Evolutionary conservation across 176 grass and related monocot species (phyloP).

Genomic region (Rhynchospora pubera): DNA sequence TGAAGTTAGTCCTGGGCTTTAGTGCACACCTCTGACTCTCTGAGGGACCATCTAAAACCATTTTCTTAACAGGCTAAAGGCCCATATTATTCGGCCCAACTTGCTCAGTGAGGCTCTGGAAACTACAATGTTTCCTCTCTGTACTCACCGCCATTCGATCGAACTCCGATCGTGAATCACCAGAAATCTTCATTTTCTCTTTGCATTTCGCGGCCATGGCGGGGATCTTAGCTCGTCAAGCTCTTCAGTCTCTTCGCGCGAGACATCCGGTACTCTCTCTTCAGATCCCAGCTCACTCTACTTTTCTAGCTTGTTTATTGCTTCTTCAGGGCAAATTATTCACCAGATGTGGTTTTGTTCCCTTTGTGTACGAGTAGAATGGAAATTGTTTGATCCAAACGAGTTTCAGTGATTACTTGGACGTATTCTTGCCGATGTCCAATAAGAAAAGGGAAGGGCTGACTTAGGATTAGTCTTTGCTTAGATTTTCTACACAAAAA

Average conservation of each 20-base stretch:
- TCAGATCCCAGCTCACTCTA: background rate
- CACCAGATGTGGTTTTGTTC: background rate
- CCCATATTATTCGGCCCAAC: background rate
- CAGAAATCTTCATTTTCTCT: conserved; percentile 8
- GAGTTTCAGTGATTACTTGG: background rate
- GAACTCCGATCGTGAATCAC: background rate
- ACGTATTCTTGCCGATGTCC: background rate
- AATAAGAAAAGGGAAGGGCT: background rate
- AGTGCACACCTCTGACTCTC: too few relatives aligned
- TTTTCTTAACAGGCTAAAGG: background rate
- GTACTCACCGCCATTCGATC: conserved; percentile 15
- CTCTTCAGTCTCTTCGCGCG: conserved; percentile 54
- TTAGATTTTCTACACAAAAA: background rate
- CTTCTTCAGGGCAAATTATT: background rate
- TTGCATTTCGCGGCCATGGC: conserved; percentile 49
- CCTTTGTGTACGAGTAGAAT: background rate
- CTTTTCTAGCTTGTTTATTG: conserved; percentile 18
- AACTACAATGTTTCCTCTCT: background rate
- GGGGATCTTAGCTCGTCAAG: conserved; percentile 59
- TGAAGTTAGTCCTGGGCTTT: too few relatives aligned
- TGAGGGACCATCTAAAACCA: too few relatives aligned
- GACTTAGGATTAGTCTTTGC: too few relatives aligned
- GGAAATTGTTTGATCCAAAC: background rate
- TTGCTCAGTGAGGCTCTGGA: background rate
- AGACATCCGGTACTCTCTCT: conserved; percentile 43